These are phyloP conservation scores for Fragaria vesca DNA, from an alignment of 306 rosid species.

Conservation along the genomic window DNA sequence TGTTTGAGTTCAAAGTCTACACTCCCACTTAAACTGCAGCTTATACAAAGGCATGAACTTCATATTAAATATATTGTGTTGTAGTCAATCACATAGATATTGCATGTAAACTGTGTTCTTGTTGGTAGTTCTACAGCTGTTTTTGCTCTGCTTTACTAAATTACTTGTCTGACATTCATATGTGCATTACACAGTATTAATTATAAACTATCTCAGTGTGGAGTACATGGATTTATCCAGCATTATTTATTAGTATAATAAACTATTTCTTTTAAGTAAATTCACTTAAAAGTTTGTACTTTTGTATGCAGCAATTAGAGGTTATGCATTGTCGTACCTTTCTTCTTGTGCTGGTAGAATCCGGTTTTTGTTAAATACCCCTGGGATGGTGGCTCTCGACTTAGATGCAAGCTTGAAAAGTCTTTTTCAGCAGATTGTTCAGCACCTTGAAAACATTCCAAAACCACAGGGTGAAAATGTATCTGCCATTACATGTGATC, in stretches of 20 bases:
- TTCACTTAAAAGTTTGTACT: background rate
- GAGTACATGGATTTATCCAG: background rate
- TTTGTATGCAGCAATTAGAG: constrained; percentile 88
- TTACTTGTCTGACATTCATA: background rate
- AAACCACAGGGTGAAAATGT: constrained; percentile 91
- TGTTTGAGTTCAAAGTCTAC: background rate
- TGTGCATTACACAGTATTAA: background rate
- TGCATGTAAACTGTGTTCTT: background rate
- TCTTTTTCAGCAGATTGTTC: constrained; percentile 74
- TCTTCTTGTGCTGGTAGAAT: constrained; percentile 93
- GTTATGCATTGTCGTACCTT: constrained; percentile 90
- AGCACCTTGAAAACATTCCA: constrained; percentile 87
- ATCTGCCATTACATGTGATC: constrained; percentile 83
- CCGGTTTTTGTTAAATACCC: constrained; percentile 86
- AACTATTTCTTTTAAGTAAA: background rate
- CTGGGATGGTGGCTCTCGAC: constrained; percentile 99
- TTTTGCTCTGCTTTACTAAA: background rate
- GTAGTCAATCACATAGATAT: background rate
- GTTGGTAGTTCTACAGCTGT: background rate
- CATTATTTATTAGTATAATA: background rate
- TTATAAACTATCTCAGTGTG: background rate
- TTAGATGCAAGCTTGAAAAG: constrained; percentile 79
- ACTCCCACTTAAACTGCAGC: background rate
- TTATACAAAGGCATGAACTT: background rate
- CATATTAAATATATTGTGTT: background rate